Evolutionary conservation across 208 protist species (phyloP).

Genomic region (Crithidia thermophila): DNA sequence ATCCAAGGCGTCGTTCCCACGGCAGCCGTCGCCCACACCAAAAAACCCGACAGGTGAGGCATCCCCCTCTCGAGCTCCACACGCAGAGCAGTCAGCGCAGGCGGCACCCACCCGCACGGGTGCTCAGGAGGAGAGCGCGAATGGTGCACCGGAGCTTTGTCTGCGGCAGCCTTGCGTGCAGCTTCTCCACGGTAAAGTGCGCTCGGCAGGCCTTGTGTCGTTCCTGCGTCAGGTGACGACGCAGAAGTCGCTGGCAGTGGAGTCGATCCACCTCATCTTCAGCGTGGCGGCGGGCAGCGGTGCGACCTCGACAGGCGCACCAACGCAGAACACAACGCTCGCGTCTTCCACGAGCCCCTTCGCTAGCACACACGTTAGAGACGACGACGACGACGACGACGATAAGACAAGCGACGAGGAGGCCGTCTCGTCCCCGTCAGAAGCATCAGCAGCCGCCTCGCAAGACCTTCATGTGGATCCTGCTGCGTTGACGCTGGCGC

Average conservation of each 20-base stretch:
- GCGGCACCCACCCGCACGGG: no score
- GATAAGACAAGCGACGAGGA: background rate
- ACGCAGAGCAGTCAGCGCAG: no score
- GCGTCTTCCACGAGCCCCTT: background rate
- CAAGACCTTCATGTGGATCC: background rate
- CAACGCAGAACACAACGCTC: background rate
- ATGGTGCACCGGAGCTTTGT: no score
- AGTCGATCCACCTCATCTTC: conserved; percentile 31
- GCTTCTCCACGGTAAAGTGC: conserved; percentile 23
- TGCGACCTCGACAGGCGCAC: background rate
- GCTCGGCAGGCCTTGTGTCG: conserved; percentile 27
- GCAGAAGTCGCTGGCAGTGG: conserved; percentile 29
- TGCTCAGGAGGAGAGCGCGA: no score
- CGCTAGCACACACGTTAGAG: background rate
- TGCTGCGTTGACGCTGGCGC: conserved; percentile 11
- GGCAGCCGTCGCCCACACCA: background rate
- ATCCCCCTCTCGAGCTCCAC: no score
- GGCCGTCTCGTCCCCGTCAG: no score
- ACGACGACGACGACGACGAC: background rate
- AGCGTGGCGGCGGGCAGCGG: conserved; percentile 1
- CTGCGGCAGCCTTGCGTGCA: conserved; percentile 7
- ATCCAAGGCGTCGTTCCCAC: conserved; percentile 5
- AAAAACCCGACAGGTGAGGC: no score
- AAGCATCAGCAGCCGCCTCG: background rate
- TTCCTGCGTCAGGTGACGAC: conserved; percentile 30